Base-by-base conservation (phyloP, 495 filamentous ascomycete genomes). In the Aspergillus panamensis region DNA sequence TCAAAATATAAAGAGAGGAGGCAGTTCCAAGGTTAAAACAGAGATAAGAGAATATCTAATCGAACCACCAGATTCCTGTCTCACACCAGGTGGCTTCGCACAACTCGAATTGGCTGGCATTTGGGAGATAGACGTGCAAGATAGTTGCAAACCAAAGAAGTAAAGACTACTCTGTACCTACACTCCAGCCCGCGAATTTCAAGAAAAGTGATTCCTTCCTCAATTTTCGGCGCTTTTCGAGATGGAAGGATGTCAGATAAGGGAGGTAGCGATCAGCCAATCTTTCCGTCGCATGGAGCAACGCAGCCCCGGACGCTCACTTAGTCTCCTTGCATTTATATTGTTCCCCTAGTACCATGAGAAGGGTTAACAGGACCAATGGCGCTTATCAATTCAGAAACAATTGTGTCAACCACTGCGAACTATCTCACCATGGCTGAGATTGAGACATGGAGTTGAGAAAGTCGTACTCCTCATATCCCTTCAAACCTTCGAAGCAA, bases 271-370 rank as follows among this genome's bases (percentile, higher is more conserved):
- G 20, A 43, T 5, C 25, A 5, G 25, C 25, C 25, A 25, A 25
- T 5, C 25, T 25, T 2, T 25, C 5, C 25, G 25, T 25, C 5
- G 2, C 25, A 25, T 25, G 25, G 25, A 5, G 25, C 25, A 25
- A 25, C 2, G 47, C 25, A 7, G 1, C 25, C 47, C 16, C 45
- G 21, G 49, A 30, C 48, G 44, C 29, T 48, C 9, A 48, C 51
- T 59, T 42, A 58, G 51, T 49, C 62, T 61, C 58, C 62, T 61
- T 61, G 58, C 62, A 59, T 53, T 16, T n/a, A 10, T 37, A 42
- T 57, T 21, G 16, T 10, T 17, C 42, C 52, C 53, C 48, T 57
- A 37, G n/a, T 51, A 48, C 37, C 20, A 17, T 32, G n/a, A 8
- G 48, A 57, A 51, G 40, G 19, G 19, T 7, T n/a, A 52, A 30